phyloP scores from a whole-genome alignment of 2,329 filamentous ascomycete genomes.

The Tricladium varicosporioides region DNA sequence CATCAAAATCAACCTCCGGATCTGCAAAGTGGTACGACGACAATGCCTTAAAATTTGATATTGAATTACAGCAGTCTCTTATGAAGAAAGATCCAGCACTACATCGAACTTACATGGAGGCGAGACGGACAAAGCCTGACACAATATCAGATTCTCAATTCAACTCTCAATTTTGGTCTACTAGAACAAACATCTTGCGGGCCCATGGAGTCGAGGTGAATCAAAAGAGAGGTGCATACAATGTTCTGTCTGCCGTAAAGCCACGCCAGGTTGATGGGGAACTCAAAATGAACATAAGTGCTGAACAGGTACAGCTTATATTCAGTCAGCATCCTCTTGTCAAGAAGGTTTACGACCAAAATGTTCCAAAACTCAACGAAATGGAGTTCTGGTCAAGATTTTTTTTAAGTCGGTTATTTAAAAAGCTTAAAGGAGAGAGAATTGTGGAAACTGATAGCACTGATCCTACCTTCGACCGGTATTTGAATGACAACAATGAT shows the following conservation, averaged over 20 bases:
- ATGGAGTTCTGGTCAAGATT: conserved; percentile 90
- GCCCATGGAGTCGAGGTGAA: conserved; percentile 86
- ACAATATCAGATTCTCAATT: conserved; percentile 79
- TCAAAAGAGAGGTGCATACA: conserved; percentile 87
- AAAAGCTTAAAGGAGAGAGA: conserved; percentile 87
- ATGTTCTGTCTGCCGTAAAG: conserved; percentile 88
- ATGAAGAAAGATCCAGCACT: conserved; percentile 76
- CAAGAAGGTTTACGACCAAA: conserved; percentile 87
- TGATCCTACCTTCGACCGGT: conserved; percentile 82
- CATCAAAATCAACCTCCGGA: conserved; percentile 43
- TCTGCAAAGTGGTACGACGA: conserved; percentile 77
- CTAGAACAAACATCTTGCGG: conserved; percentile 78
- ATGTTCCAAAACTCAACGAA: conserved; percentile 78
- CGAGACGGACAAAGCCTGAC: conserved; percentile 78
- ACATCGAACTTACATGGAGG: conserved; percentile 83
- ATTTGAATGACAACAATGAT: conserved; percentile 71
- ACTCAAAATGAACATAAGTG: conserved; percentile 78
- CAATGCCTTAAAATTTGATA: conserved; percentile 70
- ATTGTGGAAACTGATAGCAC: conserved; percentile 73
- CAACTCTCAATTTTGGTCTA: conserved; percentile 92
- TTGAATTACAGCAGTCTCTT: conserved; percentile 81
- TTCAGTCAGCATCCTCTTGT: conserved; percentile 92
- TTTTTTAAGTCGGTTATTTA: conserved; percentile 86
- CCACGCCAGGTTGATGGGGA: conserved; percentile 72
- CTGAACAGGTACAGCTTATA: conserved; percentile 90